Percentiles rank a stretch among this genome's conserved stretches.
phyloP scores from a whole-genome alignment of 331 rosid species.

The Stylosanthes scabra region DNA sequence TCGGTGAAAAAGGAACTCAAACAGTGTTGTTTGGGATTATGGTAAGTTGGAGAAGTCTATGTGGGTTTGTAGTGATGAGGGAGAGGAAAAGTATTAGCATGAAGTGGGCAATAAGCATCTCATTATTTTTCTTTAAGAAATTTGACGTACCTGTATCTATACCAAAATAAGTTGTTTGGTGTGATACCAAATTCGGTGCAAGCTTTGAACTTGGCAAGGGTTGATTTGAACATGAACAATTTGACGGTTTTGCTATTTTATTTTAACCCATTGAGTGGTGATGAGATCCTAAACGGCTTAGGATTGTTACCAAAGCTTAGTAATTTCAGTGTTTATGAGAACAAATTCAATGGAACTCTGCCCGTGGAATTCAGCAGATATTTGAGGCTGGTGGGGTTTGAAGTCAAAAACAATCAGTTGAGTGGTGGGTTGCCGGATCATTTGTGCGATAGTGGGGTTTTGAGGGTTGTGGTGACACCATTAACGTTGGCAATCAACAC shows the following conservation, averaged over 20 bases:
- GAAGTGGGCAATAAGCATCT: no score
- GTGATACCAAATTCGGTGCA: conserved; percentile 59
- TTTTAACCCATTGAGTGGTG: conserved; percentile 62
- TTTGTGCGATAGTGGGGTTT: conserved; percentile 62
- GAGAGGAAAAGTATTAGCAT: no score
- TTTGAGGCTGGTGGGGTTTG: conserved; percentile 65
- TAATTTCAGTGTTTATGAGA: conserved; percentile 52
- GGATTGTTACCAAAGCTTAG: conserved; percentile 54
- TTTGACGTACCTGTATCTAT: conserved; percentile 50
- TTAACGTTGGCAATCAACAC: no score
- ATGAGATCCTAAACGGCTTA: conserved; percentile 65
- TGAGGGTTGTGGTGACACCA: conserved; percentile 62
- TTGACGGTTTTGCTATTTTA: conserved; percentile 51
- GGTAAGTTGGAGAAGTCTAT: no score
- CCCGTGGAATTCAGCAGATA: conserved; percentile 73
- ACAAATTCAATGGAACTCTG: conserved; percentile 72
- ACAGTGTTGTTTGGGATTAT: no score
- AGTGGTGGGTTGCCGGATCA: conserved; percentile 72
- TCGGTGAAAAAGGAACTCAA: no score
- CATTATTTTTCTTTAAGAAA: conserved; percentile 56
- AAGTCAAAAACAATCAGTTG: conserved; percentile 66
- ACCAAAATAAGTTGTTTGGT: conserved; percentile 58
- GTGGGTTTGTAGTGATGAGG: no score
- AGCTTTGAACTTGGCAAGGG: conserved; percentile 46
- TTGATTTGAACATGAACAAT: conserved; percentile 69